Base-by-base conservation (phyloP, 2,329 filamentous ascomycete genomes). In the Talaromyces sp. region DNA sequence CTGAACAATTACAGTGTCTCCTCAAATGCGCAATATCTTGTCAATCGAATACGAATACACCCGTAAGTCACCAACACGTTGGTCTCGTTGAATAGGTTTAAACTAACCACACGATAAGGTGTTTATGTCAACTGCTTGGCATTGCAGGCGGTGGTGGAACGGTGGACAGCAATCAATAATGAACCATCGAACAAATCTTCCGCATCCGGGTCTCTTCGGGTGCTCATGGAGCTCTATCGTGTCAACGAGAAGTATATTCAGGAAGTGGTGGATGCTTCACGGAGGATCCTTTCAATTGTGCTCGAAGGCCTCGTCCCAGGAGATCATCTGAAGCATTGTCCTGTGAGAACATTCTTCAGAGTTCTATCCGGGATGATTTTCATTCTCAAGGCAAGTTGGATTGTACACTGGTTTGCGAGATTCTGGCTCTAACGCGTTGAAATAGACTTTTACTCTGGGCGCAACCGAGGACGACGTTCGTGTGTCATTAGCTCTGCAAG, bases 11-110 rank as follows among this genome's bases (percentile, higher is more conserved):
- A 59, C 65, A 81, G 84, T 87, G 31, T 79, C 82, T 0, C 77
- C 80, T 17, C 78, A 84, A 60, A 85, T 88, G 77, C 80, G 82
- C 52, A 86, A 92, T 71, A 93, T 98, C 61, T 81, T 99, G 31
- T 89, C 86, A 8, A 97, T 98, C 65, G 95, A 99, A 77, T 97
- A 95, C 70, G 91, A 98, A 70, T 97, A 97, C 71, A 91, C 93
- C 27, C 86, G 93, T 69, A 89, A 72, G 76, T 74, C 7, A 50
- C 7, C 26, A 21, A 26, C 5, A 38, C 11, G 17, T 49, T n/a
- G 27, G 38, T 17, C 7, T 14, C n/a, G 5, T 56, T 29, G 35
- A 19, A 21, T 19, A n/a, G 11, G 19, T n/a, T 62, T 68, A 57
- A 38, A 26, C 29, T 54, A 35, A 58, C 31, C n/a, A 69, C n/a